Conservation (phyloP, 2,329 filamentous ascomycete genomes). For the Pseudogymnoascus sp. region DNA sequence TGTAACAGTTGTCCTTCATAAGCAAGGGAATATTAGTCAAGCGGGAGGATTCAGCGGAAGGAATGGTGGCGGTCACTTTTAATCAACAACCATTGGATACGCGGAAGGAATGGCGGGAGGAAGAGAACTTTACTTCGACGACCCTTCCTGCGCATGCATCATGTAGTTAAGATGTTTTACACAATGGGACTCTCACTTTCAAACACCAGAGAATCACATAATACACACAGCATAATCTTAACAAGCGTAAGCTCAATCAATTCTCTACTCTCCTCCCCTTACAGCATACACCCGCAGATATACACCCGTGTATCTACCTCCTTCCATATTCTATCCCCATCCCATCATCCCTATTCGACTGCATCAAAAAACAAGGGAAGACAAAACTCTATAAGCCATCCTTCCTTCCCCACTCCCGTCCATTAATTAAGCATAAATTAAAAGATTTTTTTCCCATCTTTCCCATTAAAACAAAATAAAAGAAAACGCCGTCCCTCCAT, state of each 20-base stretch:
- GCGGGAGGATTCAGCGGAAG: too few relatives aligned
- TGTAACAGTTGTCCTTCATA: too few relatives aligned
- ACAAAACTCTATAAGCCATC: not conserved
- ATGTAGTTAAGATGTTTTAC: too few relatives aligned
- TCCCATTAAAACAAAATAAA: not conserved
- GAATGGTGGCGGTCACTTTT: too few relatives aligned
- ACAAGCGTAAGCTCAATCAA: not conserved
- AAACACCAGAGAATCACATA: not conserved
- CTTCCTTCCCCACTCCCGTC: not conserved
- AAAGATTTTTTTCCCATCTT: not conserved
- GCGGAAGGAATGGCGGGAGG: too few relatives aligned
- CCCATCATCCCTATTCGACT: not conserved
- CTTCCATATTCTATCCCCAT: not conserved
- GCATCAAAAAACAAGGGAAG: not conserved
- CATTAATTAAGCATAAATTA: slow-evolving; percentile 6
- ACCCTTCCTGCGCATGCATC: too few relatives aligned
- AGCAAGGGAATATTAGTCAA: too few relatives aligned
- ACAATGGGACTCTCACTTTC: not conserved
- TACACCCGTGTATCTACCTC: not conserved
- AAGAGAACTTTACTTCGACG: too few relatives aligned
- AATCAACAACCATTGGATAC: too few relatives aligned
- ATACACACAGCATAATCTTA: not conserved
- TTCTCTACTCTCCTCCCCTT: not conserved
- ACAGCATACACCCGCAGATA: not conserved
- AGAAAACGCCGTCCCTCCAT: not conserved